Base-by-base conservation (phyloP, 192 early-diverging fungal genomes). In the Podila verticillata region DNA sequence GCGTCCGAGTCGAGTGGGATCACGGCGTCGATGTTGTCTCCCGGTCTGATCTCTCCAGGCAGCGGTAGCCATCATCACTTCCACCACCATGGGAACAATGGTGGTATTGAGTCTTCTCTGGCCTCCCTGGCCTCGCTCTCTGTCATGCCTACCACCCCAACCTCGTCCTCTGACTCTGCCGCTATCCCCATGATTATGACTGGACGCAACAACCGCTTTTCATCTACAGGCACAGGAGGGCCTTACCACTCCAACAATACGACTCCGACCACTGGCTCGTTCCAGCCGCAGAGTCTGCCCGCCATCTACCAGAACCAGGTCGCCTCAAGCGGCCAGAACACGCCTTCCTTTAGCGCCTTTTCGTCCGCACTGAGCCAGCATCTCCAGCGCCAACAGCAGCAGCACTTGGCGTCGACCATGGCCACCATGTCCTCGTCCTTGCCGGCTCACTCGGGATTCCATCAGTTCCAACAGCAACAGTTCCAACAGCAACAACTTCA, bases 221-320 rank as follows among this genome's bases (percentile, higher is more conserved):
- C 1, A 19, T 63, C 12, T 48, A 67, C 39, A 32, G 44, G 24
- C n/a, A 49, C 63, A 32, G 61, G 61, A 9, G 19, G 19, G 4
- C 7, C 13, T 34, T 34, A 70, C n/a, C 57, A 15, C 57, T 58
- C 65, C n/a, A 48, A 30, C 34, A 58, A 54, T 13, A 72, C 60
- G 7, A 72, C 75, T 4, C 63, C 75, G 6, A 79, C 75, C 13
- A 63, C 75, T 1, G 61, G 69, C 3, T 72, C 69, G 5, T 79
- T 79, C 51, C 75, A 79, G 30, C 75, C 75, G 7, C 75, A 78
- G 22, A 79, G 69, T 39, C 34, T 79, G n/a, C 75, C 75, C 4
- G 58, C 63, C 32, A 79, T 79, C 3, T 79, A 72, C 29, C 75
- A 66, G 12, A 68, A 75, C 57, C 74, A 75, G 68, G 47, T 26